Base-by-base conservation (phyloP, 345 rosid species). In the Arabidopsis thaliana region DNA sequence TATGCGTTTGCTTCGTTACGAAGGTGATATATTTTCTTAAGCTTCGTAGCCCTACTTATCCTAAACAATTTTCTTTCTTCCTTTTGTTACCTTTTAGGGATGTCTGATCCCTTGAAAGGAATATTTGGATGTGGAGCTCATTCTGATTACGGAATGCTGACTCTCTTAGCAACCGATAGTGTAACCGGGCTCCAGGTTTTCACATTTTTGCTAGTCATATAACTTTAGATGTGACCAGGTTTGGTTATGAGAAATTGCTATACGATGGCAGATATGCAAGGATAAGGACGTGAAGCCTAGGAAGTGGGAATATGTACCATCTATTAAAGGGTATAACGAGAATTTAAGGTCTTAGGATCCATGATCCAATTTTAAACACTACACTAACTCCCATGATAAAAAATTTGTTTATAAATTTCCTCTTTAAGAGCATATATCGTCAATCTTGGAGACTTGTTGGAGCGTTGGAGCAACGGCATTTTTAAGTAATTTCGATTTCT, bases 41-140 rank as follows among this genome's bases (percentile, higher is more conserved):
- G 8, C 36, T 44, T 87, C 67, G 92, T 88, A 28, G 20, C 20
- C 20, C 20, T 16, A 42, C 38, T 30, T 7, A 38, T 9, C 10
- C 44, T 8, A 37, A 59, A 8, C 8, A 84, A 34, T 20, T 36
- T 4, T 16, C 4, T 58, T 34, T 25, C 14, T 42, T 30, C 14
- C 30, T 41, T 13, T 0, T 30, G 4, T 49, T 51, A 32, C 13
- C 3, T 71, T 30, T 57, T 60, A 71, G 74, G 74, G 2, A 22
- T 80, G 64, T 90, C 97, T 46, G 88, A 88, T 86, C 97, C 97
- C 12, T 78, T 78, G 0, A 82, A 75, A 66, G 97, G 96, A 65
- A 52, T 92, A 81, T 92, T 61, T 82, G 94, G 88, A 63, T 93
- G 94, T 69, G 97, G 96, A 68, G 94, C 97, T 30, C 96, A 92